Evolutionary conservation across 352 stramenopile genomes (phyloP).

Genomic region (Phytophthora pseudosyringae): DNA sequence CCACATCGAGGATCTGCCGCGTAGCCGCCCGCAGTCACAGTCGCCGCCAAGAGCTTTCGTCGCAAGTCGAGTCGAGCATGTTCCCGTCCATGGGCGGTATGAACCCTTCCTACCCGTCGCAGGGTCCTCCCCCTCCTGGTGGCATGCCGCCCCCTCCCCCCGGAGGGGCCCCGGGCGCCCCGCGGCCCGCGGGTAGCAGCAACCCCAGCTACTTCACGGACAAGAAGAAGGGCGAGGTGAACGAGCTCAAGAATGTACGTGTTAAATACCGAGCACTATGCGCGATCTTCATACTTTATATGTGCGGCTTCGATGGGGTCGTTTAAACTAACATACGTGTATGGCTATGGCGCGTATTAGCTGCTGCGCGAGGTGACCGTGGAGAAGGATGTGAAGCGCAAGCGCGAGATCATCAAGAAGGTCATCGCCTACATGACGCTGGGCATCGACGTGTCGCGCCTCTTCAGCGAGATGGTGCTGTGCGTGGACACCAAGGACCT

Average conservation of each 20-base stretch:
- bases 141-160: slow-evolving; percentile 33
- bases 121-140: slow-evolving; percentile 26
- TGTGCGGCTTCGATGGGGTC: neutral
- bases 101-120: slow-evolving; percentile 40
- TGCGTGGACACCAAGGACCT: slow-evolving; percentile 97
- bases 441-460: slow-evolving; percentile 98
- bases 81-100: slow-evolving; percentile 40
- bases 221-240: slow-evolving; percentile 96
- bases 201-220: slow-evolving; percentile 88
- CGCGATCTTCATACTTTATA: too few relatives aligned
- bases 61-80: slow-evolving; percentile 22
- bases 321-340: slow-evolving; percentile 4
- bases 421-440: slow-evolving; percentile 99
- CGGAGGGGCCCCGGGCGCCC: slow-evolving; percentile 15
- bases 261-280: too few relatives aligned
- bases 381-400: slow-evolving; percentile 97
- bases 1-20: slow-evolving; percentile 35
- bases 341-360: slow-evolving; percentile 31
- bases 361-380: slow-evolving; percentile 97
- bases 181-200: slow-evolving; percentile 35
- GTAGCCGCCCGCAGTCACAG: slow-evolving; percentile 14
- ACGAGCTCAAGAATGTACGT: slow-evolving; percentile 94
- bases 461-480: slow-evolving; percentile 99
- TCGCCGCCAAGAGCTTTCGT: neutral
- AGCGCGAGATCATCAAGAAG: slow-evolving; percentile 99